Base-by-base conservation (phyloP, 2,329 filamentous ascomycete species). In the Arthrinium puccinioides region DNA sequence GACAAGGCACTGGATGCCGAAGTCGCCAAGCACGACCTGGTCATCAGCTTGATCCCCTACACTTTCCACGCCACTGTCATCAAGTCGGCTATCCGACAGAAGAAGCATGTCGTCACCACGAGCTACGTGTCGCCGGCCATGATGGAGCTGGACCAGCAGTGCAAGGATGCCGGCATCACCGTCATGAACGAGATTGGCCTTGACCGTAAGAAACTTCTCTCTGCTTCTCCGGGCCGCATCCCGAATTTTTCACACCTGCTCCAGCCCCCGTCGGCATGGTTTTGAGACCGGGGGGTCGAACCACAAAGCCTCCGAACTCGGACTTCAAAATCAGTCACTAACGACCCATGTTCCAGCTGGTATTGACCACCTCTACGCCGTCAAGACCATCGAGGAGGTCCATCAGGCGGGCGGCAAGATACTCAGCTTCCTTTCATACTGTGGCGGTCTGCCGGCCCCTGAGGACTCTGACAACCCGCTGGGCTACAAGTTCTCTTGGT, bases 21-120 rank as follows among this genome's bases (percentile, higher is more conserved):
- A 55, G 76, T 95, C 43, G 79, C 72, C 59, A 79, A 92, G 72
- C 74, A 84, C 59, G 84, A 90, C 59, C 66, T 94, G 15, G 79
- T 84, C 57, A 84, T 89, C 60, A 79, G 71, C 57, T 63, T 96
- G 64, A 94, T 97, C 52, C 89, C 90, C 37, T 96, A 96, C 69
- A 92, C 79, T 45, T 87, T 79, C 74, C 87, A 94, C 63, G 85
- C 83, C 31, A 71, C 75, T 41, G 88, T 96, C 54, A 94, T 96
- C 76, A 92, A 94, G 75, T 82, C 84, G 26, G 90, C 87, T 43
- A 96, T 96, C 66, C 79, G 82, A 56, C 76, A 82, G 55, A 96
- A 95, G 84, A 94, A 90, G 76, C 70, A 96, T 69, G 87, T 96
- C 43, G 88, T 96, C 56, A 96, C 90, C 39, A 96, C 89, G 24